Evolutionary conservation across 495 filamentous ascomycete genomes (phyloP).

Genomic region (Melanomma pulvis-pyrius): DNA sequence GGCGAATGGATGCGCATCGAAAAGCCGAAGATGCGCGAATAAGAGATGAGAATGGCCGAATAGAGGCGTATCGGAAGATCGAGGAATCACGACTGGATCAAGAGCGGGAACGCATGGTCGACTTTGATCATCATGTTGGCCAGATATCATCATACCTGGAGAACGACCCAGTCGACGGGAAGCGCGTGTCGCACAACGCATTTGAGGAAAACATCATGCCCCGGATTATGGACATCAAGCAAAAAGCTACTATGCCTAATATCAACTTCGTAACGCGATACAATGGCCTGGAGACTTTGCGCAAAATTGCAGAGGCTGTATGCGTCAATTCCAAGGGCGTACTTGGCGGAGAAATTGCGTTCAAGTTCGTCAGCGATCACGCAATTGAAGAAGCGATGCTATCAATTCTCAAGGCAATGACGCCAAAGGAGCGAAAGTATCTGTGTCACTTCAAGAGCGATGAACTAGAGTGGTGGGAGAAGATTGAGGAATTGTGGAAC

Average conservation of each 20-base stretch:
- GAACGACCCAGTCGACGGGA: slow-evolving; percentile 1
- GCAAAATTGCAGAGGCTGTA: not conserved
- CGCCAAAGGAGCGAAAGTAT: not conserved
- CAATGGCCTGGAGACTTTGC: slow-evolving; percentile 9
- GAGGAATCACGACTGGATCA: slow-evolving; percentile 1
- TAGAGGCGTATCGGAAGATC: not conserved
- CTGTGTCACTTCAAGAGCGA: not conserved
- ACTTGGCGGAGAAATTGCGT: not conserved
- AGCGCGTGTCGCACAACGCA: not conserved
- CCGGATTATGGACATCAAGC: not conserved
- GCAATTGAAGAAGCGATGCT: slow-evolving; percentile 5
- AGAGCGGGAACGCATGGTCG: not conserved
- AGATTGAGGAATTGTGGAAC: not conserved
- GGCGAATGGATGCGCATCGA: not conserved
- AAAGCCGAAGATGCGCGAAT: not conserved
- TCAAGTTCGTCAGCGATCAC: not conserved
- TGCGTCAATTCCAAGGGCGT: slow-evolving; percentile 3
- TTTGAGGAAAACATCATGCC: slow-evolving; percentile 4
- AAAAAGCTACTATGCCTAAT: not conserved
- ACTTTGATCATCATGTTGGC: not conserved
- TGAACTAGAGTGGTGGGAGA: slow-evolving; percentile 3
- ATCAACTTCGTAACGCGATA: slow-evolving; percentile 1
- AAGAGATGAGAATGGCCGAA: not conserved
- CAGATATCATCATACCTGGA: not conserved
- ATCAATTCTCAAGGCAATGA: not conserved